These are phyloP conservation scores for Pelargonium australe DNA, from an alignment of 441 rosid genomes.

Conservation along the genomic window DNA sequence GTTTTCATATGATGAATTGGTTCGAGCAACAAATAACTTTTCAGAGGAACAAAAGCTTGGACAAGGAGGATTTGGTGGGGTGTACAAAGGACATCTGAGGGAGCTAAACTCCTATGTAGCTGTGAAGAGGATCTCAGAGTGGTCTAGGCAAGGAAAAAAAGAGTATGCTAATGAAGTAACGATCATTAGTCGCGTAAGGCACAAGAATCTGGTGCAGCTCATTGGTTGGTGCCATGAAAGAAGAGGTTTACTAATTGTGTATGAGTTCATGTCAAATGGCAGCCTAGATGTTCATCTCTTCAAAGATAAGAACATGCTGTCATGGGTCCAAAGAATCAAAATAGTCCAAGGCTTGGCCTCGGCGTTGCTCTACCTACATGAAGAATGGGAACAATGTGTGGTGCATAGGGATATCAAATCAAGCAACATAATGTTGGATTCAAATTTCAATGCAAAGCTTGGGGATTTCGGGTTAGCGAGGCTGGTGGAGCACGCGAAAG, in stretches of 20 bases:
- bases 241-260: not conserved
- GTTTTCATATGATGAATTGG: not conserved
- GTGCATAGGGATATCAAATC: not conserved
- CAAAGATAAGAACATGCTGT: not conserved
- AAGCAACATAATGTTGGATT: not conserved
- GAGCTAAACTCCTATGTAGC: not conserved
- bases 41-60: not conserved
- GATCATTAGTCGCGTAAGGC: not conserved
- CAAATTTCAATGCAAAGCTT: not conserved
- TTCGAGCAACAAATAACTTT: not conserved
- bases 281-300: not conserved
- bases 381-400: not conserved
- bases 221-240: not conserved
- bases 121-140: not conserved
- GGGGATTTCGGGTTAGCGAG: not conserved
- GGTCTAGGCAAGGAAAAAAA: not conserved
- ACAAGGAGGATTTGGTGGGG: not conserved
- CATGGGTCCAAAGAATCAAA: not conserved
- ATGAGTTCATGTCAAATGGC: not conserved
- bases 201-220: not conserved
- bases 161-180: not conserved
- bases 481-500: not conserved
- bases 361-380: not conserved
- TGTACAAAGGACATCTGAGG: not conserved
- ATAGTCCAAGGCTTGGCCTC: not conserved